phyloP scores from a whole-genome alignment of 208 protist species.

The Trypanosoma theileri region DNA sequence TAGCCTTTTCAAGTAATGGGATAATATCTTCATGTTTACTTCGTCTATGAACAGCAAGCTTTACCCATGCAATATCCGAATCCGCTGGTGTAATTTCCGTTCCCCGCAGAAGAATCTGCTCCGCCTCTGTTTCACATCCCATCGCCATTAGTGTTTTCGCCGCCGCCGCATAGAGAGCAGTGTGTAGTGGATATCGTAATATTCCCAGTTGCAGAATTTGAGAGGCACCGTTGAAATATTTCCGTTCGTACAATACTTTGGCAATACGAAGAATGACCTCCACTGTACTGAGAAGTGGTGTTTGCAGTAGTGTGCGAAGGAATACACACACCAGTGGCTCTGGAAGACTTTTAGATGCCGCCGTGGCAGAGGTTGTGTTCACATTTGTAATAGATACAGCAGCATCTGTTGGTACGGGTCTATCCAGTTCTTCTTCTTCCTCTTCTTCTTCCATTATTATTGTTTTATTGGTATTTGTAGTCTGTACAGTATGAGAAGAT shows the following conservation, averaged over 20 bases:
- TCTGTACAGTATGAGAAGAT: no score
- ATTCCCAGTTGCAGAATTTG: slow-evolving; percentile 27
- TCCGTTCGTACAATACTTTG: slow-evolving; percentile 31
- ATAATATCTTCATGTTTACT: slow-evolving; percentile 32
- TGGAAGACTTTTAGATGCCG: slow-evolving; percentile 24
- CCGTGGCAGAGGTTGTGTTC: slow-evolving; percentile 15
- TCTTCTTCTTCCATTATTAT: slow-evolving; percentile 31
- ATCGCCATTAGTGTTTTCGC: slow-evolving; percentile 48
- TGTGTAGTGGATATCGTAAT: not conserved
- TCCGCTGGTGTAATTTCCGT: slow-evolving; percentile 21
- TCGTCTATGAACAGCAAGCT: slow-evolving; percentile 59
- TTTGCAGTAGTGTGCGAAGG: slow-evolving; percentile 10
- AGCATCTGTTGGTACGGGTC: slow-evolving; percentile 10
- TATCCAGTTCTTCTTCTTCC: slow-evolving; percentile 35
- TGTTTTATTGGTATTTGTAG: not conserved
- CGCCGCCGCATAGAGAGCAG: slow-evolving; percentile 32
- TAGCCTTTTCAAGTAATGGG: slow-evolving; percentile 29
- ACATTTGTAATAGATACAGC: not conserved
- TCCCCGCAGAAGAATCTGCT: slow-evolving; percentile 36
- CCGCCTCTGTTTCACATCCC: slow-evolving; percentile 33
- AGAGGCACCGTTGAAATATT: slow-evolving; percentile 27
- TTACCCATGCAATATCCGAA: slow-evolving; percentile 57
- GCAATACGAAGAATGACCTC: slow-evolving; percentile 39
- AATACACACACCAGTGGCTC: slow-evolving; percentile 27
- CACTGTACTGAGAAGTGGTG: slow-evolving; percentile 14